Conservation (phyloP, 148 eudicot genomes). For the Limonium bicolor region DNA sequence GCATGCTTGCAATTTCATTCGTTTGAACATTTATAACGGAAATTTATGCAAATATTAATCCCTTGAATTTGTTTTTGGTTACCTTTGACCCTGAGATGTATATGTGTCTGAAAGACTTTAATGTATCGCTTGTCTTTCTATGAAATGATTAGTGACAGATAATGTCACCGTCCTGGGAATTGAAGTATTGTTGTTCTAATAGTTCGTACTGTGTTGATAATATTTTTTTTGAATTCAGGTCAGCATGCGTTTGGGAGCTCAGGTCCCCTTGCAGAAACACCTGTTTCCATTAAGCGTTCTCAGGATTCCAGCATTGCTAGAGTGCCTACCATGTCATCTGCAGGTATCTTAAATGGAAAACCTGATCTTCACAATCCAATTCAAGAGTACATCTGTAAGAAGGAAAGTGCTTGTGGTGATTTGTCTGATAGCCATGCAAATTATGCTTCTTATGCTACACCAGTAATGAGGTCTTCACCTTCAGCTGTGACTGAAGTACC, state of each 20-base stretch:
- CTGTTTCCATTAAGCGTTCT: conserved; percentile 11
- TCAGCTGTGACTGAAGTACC: conserved; percentile 28
- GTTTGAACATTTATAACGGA: too few relatives aligned
- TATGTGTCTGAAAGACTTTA: too few relatives aligned
- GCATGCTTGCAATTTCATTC: too few relatives aligned
- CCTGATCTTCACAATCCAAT: conserved; percentile 21
- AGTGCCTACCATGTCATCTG: conserved; percentile 11
- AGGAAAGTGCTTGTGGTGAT: conserved; percentile 5
- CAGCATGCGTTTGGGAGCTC: conserved; percentile 11
- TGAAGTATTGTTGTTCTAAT: too few relatives aligned
- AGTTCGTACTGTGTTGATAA: too few relatives aligned
- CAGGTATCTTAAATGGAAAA: conserved; percentile 12
- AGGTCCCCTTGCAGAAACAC: conserved; percentile 10
- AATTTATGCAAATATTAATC: too few relatives aligned
- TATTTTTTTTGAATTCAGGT: conserved; percentile 10
- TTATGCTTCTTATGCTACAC: conserved; percentile 17
- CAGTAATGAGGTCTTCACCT: conserved; percentile 27
- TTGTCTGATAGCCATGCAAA: conserved; percentile 21
- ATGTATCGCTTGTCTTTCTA: too few relatives aligned
- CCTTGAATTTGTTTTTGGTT: too few relatives aligned
- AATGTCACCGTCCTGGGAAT: too few relatives aligned
- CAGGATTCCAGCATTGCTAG: conserved; percentile 20
- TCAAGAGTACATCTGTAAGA: conserved; percentile 9
- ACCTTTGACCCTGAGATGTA: too few relatives aligned
- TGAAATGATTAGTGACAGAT: too few relatives aligned